Base-by-base conservation (phyloP, 129 eudicot species). In the Flaveria linearis region DNA sequence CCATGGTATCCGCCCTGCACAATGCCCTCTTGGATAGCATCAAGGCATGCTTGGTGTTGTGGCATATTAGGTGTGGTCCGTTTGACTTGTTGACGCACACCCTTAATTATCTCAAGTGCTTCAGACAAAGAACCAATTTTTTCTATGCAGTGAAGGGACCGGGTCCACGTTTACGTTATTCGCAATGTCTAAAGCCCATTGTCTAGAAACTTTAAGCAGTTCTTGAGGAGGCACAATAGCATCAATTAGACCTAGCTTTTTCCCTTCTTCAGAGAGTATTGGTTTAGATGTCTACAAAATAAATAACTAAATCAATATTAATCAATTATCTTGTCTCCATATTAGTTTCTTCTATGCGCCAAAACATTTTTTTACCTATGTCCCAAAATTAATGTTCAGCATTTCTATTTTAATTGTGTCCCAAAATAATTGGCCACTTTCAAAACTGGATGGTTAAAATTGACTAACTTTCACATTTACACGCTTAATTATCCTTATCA, bases 1-100 rank as follows among this genome's bases (percentile, higher is more conserved):
- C 97, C 98, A 74, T 42, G 74, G 77, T 91, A 91, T 53, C 96
- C 98, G 79, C 97, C 98, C 33, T 80, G 91, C 43, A 89, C 77
- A 46, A 94, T 74, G 49, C 98, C 97, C 57, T 87, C 96, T 79
- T 85, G 90, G 68, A 89, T 88, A 50, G 82, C 91, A 68, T 89
- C 97, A 85, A 94, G 88, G 79, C 98, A 94, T 66, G 91, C 93
- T 75, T 78, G 84, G 75, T 89, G 98, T 45, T 91, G 98, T 79
- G 96, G 96, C 91, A 91, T 16, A 83, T 91, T 87, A 70, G 78
- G 85, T 28, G 90, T 71, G 23, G 76, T 80, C 76, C 56, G 88
- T 80, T 84, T 91, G 80, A 84, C 95, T 67, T 90, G 82, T 77
- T 87, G 88, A 72, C 97, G 75, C 16, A 88, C 97, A 60, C 33